Conservation (phyloP, 1,284 basidiomycete species). For the Apiotrichum laibachii region DNA sequence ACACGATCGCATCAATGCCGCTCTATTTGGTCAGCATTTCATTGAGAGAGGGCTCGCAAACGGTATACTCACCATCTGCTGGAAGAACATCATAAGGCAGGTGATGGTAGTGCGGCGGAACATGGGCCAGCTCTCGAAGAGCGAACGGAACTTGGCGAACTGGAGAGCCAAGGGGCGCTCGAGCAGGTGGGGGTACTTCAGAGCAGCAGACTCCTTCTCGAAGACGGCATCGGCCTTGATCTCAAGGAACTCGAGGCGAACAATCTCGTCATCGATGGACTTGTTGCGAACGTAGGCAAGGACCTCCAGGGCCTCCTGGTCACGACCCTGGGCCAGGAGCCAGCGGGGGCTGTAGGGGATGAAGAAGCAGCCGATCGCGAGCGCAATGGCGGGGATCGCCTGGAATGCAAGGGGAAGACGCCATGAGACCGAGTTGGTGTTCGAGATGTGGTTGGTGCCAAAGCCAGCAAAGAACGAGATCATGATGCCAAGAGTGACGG, state of each 20-base stretch:
- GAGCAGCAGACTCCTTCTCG: constrained; percentile 20
- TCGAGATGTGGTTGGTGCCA: constrained; percentile 61
- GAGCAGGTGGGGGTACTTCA: constrained; percentile 20
- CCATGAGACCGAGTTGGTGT: constrained; percentile 63
- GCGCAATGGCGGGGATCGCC: constrained; percentile 58
- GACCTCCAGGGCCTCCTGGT: constrained; percentile 65
- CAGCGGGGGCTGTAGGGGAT: constrained; percentile 60
- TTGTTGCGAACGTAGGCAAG: constrained; percentile 61
- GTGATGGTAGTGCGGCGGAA: constrained; percentile 43
- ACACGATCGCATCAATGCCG: constrained; percentile 31
- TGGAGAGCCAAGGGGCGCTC: constrained; percentile 15
- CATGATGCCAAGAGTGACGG: constrained; percentile 58
- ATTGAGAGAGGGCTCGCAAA: no score
- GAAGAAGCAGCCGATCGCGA: constrained; percentile 50
- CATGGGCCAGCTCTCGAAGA: constrained; percentile 25
- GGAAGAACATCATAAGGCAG: constrained; percentile 47
- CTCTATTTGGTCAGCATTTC: no score
- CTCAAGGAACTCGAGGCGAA: constrained; percentile 74
- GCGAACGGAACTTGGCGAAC: constrained; percentile 17
- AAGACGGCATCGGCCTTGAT: constrained; percentile 71
- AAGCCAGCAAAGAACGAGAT: constrained; percentile 71
- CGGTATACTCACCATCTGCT: no score
- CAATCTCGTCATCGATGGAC: constrained; percentile 60
- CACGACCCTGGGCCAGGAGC: constrained; percentile 61
- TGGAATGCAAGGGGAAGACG: constrained; percentile 72